A percentile compares a stretch with the other conserved stretches of the same genome.
These are phyloP conservation scores for Metschnikowia colocasiae DNA, from an alignment of 805 yeast species.

Conservation along the genomic window DNA sequence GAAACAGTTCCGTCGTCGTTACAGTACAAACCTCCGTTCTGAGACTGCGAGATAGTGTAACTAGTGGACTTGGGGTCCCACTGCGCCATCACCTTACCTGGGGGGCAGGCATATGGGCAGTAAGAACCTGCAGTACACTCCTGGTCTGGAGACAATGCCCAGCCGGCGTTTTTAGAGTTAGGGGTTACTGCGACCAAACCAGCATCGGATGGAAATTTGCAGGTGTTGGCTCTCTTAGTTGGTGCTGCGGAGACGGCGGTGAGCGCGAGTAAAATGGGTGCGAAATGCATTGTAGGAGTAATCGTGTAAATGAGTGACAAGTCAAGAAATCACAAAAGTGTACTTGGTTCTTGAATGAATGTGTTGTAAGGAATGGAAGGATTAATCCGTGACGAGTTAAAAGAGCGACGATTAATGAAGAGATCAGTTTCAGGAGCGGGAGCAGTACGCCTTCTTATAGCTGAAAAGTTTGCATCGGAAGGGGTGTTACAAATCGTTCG, in stretches of 20 bases:
- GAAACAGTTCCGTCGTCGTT: slow-evolving; percentile 63
- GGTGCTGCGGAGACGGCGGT: slow-evolving; percentile 26
- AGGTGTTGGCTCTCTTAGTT: slow-evolving; percentile 39
- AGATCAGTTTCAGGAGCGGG: background rate
- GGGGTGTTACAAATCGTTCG: background rate
- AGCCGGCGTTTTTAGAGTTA: slow-evolving; percentile 62
- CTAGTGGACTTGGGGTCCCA: slow-evolving; percentile 79
- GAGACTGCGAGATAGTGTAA: slow-evolving; percentile 73
- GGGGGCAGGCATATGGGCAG: slow-evolving; percentile 91
- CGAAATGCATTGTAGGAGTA: slow-evolving; percentile 11
- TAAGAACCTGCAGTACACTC: slow-evolving; percentile 69
- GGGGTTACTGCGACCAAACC: slow-evolving; percentile 71
- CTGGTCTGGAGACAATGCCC: slow-evolving; percentile 82
- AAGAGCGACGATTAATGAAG: slow-evolving; percentile 1
- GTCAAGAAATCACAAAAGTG: background rate
- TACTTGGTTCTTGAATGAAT: background rate
- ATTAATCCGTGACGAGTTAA: background rate
- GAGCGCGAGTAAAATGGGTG: slow-evolving; percentile 20
- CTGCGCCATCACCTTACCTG: slow-evolving; percentile 83
- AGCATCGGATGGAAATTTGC: slow-evolving; percentile 63
- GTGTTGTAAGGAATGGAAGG: background rate
- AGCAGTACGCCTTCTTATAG: background rate
- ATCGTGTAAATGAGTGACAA: slow-evolving; percentile 1
- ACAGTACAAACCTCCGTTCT: slow-evolving; percentile 81
- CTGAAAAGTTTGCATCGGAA: background rate